Conservation (phyloP, 148 eudicot species). For the Camellia sinensis region DNA sequence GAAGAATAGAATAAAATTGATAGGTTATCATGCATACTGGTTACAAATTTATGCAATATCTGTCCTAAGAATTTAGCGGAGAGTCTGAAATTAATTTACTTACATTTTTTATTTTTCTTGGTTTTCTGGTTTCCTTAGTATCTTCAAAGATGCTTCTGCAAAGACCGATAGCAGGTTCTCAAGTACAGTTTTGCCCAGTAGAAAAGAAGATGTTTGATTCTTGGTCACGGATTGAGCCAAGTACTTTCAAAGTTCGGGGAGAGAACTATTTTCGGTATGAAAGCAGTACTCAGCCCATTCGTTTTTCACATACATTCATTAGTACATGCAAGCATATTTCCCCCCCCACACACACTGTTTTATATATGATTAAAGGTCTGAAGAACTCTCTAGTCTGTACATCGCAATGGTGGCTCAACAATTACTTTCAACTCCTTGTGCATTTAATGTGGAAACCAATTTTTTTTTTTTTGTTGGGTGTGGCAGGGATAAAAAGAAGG, state of each 20-base stretch:
- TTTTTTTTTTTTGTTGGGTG: not conserved
- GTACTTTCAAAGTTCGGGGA: constrained; percentile 72
- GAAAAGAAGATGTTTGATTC: constrained; percentile 79
- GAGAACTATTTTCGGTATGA: constrained; percentile 77
- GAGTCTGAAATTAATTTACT: not conserved
- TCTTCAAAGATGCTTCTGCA: constrained; percentile 77
- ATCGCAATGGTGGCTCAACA: too few species aligned
- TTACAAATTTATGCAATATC: not conserved
- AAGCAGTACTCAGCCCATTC: constrained; percentile 8
- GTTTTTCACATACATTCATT: not conserved
- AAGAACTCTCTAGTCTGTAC: not conserved
- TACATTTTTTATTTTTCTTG: not conserved
- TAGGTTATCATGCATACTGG: not conserved
- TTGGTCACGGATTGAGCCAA: constrained; percentile 79
- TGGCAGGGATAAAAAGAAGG: constrained; percentile 92
- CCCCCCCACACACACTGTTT: not conserved
- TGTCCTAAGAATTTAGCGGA: not conserved
- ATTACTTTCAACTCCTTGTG: not conserved
- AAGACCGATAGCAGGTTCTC: constrained; percentile 91
- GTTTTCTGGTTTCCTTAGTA: constrained; percentile 34
- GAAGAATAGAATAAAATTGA: not conserved
- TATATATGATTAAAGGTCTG: not conserved
- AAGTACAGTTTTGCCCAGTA: constrained; percentile 77
- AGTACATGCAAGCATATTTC: not conserved
- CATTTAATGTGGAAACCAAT: not conserved